These are phyloP conservation scores for Debaryomycetaceae sp. DNA, from an alignment of 1,139 yeast species.

Conservation along the genomic window DNA sequence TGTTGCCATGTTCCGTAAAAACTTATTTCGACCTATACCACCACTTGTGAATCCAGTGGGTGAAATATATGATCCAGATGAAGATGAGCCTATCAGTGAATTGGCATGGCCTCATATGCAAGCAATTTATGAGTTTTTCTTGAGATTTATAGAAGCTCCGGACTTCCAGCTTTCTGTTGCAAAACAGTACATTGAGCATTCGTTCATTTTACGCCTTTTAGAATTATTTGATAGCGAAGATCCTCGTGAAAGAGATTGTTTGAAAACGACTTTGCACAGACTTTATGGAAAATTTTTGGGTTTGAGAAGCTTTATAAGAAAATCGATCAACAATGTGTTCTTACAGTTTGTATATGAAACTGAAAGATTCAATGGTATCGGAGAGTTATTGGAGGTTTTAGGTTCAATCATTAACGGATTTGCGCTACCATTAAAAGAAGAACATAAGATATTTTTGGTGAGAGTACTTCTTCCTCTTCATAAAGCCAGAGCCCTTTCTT, in stretches of 20 bases:
- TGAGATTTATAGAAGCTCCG: slow-evolving; percentile 89
- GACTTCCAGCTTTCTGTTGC: slow-evolving; percentile 94
- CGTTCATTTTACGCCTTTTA: slow-evolving; percentile 72
- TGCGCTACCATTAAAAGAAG: slow-evolving; percentile 95
- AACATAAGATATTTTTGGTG: slow-evolving; percentile 86
- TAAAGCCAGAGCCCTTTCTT: slow-evolving; percentile 80
- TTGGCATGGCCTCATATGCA: slow-evolving; percentile 99
- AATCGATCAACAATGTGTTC: slow-evolving; percentile 88
- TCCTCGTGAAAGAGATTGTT: slow-evolving; percentile 91
- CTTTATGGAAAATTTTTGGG: slow-evolving; percentile 93
- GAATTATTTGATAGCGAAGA: slow-evolving; percentile 96
- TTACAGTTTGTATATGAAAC: slow-evolving; percentile 94
- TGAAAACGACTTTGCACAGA: slow-evolving; percentile 91
- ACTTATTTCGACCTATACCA: slow-evolving; percentile 92
- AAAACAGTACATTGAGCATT: slow-evolving; percentile 89
- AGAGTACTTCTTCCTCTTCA: slow-evolving; percentile 92
- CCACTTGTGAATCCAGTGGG: slow-evolving; percentile 98
- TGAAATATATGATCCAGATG: slow-evolving; percentile 95
- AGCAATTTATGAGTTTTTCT: slow-evolving; percentile 88
- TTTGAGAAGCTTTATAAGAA: slow-evolving; percentile 85
- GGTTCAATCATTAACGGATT: slow-evolving; percentile 97
- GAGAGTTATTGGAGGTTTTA: slow-evolving; percentile 88
- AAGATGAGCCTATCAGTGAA: slow-evolving; percentile 95
- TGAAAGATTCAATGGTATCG: slow-evolving; percentile 92
- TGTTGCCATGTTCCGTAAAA: slow-evolving; percentile 83